A percentile compares a stretch with the other conserved stretches of the same genome.
phyloP scores from a whole-genome alignment of 805 yeast species.

The Cyberlindnera xishuangbannaensis region DNA sequence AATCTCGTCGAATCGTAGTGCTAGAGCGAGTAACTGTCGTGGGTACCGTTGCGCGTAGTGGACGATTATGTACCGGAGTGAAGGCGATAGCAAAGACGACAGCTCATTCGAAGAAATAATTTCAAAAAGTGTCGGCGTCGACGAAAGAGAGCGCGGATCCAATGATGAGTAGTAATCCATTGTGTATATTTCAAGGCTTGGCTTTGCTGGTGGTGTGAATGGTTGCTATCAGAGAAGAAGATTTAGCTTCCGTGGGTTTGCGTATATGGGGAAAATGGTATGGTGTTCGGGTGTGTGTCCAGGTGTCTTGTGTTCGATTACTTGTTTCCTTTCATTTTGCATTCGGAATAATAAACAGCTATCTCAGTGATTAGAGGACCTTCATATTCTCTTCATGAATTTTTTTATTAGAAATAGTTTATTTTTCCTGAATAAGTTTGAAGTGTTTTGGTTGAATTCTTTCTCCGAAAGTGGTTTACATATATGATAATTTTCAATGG shows the following conservation, averaged over 20 bases:
- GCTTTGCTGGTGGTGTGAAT: neutral
- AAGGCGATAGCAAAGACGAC: constrained; percentile 72
- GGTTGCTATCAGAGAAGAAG: neutral
- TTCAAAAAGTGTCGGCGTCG: constrained; percentile 85
- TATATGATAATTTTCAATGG: too few species aligned
- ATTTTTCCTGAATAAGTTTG: too few species aligned
- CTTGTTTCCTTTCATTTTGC: too few species aligned
- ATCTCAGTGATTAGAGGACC: too few species aligned
- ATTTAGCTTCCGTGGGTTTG: neutral
- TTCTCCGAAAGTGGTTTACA: too few species aligned
- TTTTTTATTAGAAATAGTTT: too few species aligned
- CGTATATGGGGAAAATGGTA: neutral
- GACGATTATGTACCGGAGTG: constrained; percentile 71
- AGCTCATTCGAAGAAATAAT: constrained; percentile 77
- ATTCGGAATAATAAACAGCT: too few species aligned
- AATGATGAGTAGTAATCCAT: constrained; percentile 81
- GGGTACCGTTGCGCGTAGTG: constrained; percentile 82
- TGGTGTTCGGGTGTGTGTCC: constrained; percentile 1
- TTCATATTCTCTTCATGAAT: too few species aligned
- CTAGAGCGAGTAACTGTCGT: constrained; percentile 49
- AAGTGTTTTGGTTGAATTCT: too few species aligned
- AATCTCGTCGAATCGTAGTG: constrained; percentile 74
- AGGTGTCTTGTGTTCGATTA: too few species aligned
- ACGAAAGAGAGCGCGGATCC: constrained; percentile 70
- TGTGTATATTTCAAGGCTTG: neutral